Percentiles rank a stretch among this genome's conserved stretches.
These are phyloP conservation scores for Coniochaeta pulveracea DNA, from an alignment of 2,329 filamentous ascomycete genomes.

Conservation along the genomic window DNA sequence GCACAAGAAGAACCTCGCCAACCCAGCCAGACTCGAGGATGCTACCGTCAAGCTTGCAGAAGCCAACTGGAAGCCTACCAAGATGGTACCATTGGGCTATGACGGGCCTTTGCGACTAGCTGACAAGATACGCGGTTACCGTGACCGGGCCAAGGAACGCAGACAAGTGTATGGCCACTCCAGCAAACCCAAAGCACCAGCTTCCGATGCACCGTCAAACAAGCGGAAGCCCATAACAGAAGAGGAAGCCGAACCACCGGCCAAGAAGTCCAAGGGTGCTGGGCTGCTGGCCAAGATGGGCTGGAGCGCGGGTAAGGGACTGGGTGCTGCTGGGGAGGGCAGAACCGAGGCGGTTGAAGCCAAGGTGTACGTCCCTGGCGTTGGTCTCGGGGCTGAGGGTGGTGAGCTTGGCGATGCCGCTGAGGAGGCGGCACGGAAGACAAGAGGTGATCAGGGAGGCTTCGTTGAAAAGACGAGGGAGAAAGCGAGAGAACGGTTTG, in stretches of 20 bases:
- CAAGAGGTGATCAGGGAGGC: slow-evolving; percentile 45
- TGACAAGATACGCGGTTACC: slow-evolving; percentile 30
- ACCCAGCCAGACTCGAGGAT: slow-evolving; percentile 15
- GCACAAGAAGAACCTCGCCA: slow-evolving; percentile 20
- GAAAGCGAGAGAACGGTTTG: slow-evolving; percentile 54
- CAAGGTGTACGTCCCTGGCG: slow-evolving; percentile 54
- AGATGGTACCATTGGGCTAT: slow-evolving; percentile 7
- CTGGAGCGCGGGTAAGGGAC: slow-evolving; percentile 53
- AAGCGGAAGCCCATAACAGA: slow-evolving; percentile 25
- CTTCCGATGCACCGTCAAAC: slow-evolving; percentile 10
- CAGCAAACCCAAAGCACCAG: slow-evolving; percentile 30
- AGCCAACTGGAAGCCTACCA: slow-evolving; percentile 17
- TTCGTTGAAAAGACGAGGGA: slow-evolving; percentile 56
- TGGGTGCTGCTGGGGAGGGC: slow-evolving; percentile 52
- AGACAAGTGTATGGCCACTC: slow-evolving; percentile 51
- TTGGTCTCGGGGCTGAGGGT: slow-evolving; percentile 58
- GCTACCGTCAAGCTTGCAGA: slow-evolving; percentile 19
- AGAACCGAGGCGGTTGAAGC: slow-evolving; percentile 53
- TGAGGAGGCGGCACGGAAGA: slow-evolving; percentile 50
- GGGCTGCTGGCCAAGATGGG: slow-evolving; percentile 64
- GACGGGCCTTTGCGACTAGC: slow-evolving; percentile 5
- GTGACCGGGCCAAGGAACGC: slow-evolving; percentile 58
- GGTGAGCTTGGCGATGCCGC: slow-evolving; percentile 59
- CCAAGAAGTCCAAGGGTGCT: slow-evolving; percentile 47
- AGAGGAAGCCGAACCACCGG: slow-evolving; percentile 20